phyloP scores from a whole-genome alignment of 495 filamentous ascomycete genomes.

The Margaritispora aquatica region DNA sequence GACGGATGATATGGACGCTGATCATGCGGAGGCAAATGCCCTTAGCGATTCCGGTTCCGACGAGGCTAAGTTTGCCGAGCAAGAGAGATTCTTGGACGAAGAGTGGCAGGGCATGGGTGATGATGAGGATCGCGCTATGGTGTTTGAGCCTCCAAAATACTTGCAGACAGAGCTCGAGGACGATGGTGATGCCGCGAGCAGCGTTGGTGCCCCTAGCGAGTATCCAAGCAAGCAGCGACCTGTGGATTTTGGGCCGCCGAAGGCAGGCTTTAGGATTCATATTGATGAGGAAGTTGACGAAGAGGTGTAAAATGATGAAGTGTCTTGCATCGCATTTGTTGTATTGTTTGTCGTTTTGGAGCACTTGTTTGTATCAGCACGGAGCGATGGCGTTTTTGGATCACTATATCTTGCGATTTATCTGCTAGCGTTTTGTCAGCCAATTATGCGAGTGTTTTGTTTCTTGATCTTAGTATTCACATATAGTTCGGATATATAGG shows the following conservation, averaged over 20 bases:
- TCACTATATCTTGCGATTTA: too few relatives aligned
- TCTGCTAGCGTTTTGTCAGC: too few relatives aligned
- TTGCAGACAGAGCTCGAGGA: not conserved
- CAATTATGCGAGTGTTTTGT: too few relatives aligned
- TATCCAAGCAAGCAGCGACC: conserved; percentile 30
- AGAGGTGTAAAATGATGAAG: not conserved
- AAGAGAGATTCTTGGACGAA: conserved; percentile 9
- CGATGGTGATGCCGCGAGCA: conserved; percentile 1
- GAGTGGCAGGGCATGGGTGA: conserved; percentile 23
- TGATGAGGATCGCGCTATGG: not conserved
- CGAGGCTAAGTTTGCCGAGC: not conserved
- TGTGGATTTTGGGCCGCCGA: not conserved
- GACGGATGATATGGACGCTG: conserved; percentile 21
- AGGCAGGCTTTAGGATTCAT: conserved; percentile 17
- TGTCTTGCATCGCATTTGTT: conserved; percentile 1
- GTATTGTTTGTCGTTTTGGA: conserved; percentile 1
- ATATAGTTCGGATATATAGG: too few relatives aligned
- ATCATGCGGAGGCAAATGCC: conserved; percentile 11
- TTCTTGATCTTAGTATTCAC: too few relatives aligned
- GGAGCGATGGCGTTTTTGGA: conserved; percentile 10
- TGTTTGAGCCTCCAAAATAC: not conserved
- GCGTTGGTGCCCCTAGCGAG: conserved; percentile 21
- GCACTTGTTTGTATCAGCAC: conserved; percentile 4
- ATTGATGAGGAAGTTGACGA: conserved; percentile 14
- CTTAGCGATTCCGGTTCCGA: conserved; percentile 16